Conservation (phyloP, 805 yeast genomes). For the Ogataea degrootiae region DNA sequence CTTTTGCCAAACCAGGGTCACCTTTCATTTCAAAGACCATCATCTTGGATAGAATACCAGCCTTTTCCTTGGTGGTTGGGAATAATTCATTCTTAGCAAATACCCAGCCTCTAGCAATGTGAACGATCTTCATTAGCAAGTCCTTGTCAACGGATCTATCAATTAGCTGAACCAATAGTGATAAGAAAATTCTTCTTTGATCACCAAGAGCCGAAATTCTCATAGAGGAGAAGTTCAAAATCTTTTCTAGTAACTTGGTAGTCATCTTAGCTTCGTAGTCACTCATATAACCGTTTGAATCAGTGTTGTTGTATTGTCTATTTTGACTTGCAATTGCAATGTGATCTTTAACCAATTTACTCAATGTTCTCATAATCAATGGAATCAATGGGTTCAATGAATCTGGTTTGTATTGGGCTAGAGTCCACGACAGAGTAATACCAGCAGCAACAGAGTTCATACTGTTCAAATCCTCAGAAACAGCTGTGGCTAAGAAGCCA, state of each 20-base stretch:
- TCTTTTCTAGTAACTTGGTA: conserved; percentile 67
- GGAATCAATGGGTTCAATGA: conserved; percentile 73
- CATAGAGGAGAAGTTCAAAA: conserved; percentile 70
- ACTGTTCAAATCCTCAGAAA: conserved; percentile 69
- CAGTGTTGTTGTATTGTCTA: conserved; percentile 24
- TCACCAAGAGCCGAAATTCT: conserved; percentile 88
- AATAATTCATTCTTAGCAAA: conserved; percentile 76
- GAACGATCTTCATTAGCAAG: conserved; percentile 67
- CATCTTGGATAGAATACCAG: conserved; percentile 91
- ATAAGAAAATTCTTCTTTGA: conserved; percentile 82
- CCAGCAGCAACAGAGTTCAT: conserved; percentile 84
- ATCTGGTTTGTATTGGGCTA: conserved; percentile 69
- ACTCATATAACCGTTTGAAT: conserved; percentile 18
- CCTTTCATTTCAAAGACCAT: conserved; percentile 87
- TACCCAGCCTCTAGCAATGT: conserved; percentile 84
- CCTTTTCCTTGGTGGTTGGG: conserved; percentile 95
- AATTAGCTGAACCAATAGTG: conserved; percentile 81
- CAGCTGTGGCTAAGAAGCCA: conserved; percentile 55
- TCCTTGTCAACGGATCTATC: conserved; percentile 81
- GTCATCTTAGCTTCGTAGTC: conserved; percentile 81
- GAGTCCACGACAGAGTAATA: conserved; percentile 75
- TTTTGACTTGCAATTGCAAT: conserved; percentile 54
- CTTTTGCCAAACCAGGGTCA: conserved; percentile 69
- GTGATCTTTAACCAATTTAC: conserved; percentile 86
- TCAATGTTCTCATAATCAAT: conserved; percentile 77